These are phyloP conservation scores for Pestalotiopsis fici DNA, from an alignment of 2,329 filamentous ascomycete species.

Conservation along the genomic window DNA sequence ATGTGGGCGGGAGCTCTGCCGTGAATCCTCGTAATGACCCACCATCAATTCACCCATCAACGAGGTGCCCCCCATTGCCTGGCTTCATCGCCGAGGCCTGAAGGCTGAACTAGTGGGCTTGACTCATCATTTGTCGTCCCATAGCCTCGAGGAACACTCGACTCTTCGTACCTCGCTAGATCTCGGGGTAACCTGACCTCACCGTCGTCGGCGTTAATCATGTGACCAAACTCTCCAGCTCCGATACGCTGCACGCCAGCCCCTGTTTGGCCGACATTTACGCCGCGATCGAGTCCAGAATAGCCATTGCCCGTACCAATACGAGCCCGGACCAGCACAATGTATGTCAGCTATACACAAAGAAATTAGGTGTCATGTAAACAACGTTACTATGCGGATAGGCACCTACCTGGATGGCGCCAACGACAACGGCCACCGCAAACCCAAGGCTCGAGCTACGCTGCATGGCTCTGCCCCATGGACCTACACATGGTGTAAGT, in stretches of 20 bases:
- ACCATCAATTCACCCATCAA: too few species aligned
- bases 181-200: not conserved
- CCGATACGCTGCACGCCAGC: not conserved
- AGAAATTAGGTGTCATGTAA: not conserved
- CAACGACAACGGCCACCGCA: constrained; percentile 52
- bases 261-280: not conserved
- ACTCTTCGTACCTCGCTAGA: not conserved
- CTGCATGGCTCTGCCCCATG: constrained; percentile 59
- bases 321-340: not conserved
- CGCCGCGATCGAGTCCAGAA: not conserved
- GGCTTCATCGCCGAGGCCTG: constrained; percentile 20
- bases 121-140: constrained; percentile 14
- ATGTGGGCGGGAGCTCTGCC: too few species aligned
- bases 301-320: not conserved
- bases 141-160: not conserved
- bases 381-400: not conserved
- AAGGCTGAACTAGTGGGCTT: constrained; percentile 17
- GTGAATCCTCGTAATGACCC: too few species aligned
- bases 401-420: constrained; percentile 53
- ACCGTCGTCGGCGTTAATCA: not conserved
- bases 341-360: not conserved
- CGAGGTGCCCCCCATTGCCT: too few species aligned
- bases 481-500: constrained; percentile 46
- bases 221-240: not conserved
- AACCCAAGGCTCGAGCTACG: constrained; percentile 56